Percentiles rank a stretch among this genome's conserved stretches.
Conservation (phyloP, 139 green algal genomes). For the Mesotaenium endlicherianum region DNA sequence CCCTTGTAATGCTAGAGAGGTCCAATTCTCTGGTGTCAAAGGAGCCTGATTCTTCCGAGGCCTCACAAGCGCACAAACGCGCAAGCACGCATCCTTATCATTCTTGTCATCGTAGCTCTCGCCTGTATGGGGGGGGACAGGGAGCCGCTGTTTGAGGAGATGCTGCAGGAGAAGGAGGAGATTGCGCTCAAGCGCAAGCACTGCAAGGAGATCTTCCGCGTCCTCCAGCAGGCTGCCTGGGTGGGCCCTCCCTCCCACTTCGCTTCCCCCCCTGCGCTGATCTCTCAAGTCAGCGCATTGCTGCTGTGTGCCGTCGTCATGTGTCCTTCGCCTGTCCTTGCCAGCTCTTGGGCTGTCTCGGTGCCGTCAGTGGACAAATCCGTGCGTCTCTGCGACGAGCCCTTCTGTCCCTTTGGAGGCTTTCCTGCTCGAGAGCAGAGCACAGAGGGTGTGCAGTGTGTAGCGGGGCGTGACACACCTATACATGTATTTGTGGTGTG, state of each 20-base stretch:
- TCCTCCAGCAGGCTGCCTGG: conserved; percentile 47
- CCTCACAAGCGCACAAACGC: no score
- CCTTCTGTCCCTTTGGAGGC: background rate
- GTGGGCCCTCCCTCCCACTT: background rate
- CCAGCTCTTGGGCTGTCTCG: background rate
- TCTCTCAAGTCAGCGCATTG: background rate
- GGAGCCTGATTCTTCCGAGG: no score
- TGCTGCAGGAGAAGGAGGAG: conserved; percentile 46
- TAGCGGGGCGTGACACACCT: no score
- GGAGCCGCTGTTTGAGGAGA: conserved; percentile 41
- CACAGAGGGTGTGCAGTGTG: no score
- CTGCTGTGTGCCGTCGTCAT: background rate
- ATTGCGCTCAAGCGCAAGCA: conserved; percentile 30
- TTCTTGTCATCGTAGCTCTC: no score
- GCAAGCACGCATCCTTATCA: no score
- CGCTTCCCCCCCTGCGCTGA: background rate
- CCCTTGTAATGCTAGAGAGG: no score
- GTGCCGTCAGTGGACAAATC: background rate
- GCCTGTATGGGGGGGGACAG: conserved; percentile 2
- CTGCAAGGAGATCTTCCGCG: conserved; percentile 36
- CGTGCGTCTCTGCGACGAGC: background rate
- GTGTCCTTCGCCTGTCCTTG: background rate
- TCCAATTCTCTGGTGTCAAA: no score
- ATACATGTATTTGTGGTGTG: no score
- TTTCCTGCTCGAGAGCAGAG: background rate